Percentiles rank a stretch among this genome's conserved stretches.
phyloP scores from a whole-genome alignment of 2,329 filamentous ascomycete species.

The Clonostachys solani region DNA sequence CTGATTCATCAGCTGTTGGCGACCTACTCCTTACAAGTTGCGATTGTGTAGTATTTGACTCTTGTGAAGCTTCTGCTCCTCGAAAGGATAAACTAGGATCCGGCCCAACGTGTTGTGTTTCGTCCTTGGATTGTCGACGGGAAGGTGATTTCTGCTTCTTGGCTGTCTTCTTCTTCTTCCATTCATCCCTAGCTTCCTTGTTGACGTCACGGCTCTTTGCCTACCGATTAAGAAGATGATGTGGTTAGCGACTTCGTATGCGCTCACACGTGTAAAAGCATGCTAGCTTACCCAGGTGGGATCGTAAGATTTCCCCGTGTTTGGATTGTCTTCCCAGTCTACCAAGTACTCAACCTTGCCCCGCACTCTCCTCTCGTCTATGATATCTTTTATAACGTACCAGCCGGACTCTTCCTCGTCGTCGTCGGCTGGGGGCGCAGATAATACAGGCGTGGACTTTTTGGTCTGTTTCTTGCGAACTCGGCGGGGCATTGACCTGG shows the following conservation, averaged over 20 bases:
- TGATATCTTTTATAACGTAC: conserved; percentile 25
- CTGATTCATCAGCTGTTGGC: background rate
- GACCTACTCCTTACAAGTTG: no score
- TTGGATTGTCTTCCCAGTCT: conserved; percentile 27
- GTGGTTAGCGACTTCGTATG: no score
- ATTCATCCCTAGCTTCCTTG: conserved; percentile 21
- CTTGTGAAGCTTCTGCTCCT: no score
- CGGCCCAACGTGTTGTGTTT: no score
- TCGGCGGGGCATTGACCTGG: conserved; percentile 22
- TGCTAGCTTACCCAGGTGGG: conserved; percentile 22
- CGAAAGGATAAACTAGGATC: no score
- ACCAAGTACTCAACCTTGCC: conserved; percentile 26
- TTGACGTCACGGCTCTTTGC: conserved; percentile 18
- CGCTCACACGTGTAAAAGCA: no score
- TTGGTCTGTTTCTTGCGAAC: conserved; percentile 12
- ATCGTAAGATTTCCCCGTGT: conserved; percentile 21
- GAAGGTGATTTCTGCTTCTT: no score
- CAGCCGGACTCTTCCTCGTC: conserved; percentile 12
- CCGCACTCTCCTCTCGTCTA: conserved; percentile 21
- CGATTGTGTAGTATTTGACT: no score
- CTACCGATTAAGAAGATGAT: no score
- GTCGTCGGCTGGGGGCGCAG: conserved; percentile 5
- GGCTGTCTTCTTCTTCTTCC: conserved; percentile 14
- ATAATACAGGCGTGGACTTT: conserved; percentile 6
- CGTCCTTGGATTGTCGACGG: no score